phyloP scores from a whole-genome alignment of 176 grass and related monocot species.

The Musa troglodytarum region DNA sequence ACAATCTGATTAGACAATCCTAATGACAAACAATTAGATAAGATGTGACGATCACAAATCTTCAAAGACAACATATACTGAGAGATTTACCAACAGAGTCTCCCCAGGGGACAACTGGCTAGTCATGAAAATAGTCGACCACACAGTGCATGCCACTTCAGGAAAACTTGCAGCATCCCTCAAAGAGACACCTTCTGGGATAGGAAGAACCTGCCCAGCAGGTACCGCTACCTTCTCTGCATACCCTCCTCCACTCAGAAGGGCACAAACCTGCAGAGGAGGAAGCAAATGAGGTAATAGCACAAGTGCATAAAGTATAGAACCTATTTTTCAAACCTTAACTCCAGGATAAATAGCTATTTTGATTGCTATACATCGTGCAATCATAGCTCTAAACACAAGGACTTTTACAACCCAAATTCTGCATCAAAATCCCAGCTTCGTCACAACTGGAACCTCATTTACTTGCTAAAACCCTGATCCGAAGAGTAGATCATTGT shows the following conservation, averaged over 20 bases:
- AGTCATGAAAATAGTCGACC: conserved; percentile 92
- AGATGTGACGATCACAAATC: background rate
- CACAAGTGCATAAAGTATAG: background rate
- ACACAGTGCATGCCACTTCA: conserved; percentile 76
- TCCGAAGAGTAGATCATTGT: background rate
- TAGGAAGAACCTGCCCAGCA: conserved; percentile 52
- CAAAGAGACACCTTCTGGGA: conserved; percentile 63
- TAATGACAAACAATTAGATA: background rate
- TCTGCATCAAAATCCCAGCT: background rate
- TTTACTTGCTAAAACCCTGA: background rate
- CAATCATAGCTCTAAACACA: no score
- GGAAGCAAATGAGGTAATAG: background rate
- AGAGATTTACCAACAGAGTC: conserved; percentile 54
- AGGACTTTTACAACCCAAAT: background rate
- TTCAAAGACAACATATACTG: background rate
- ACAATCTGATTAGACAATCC: background rate
- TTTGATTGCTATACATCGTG: no score
- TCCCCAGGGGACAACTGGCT: conserved; percentile 66
- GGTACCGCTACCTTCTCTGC: conserved; percentile 77
- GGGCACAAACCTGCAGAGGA: conserved; percentile 51
- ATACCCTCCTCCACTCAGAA: conserved; percentile 69
- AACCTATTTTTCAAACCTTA: background rate
- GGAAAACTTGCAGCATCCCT: conserved; percentile 54
- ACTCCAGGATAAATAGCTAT: background rate
- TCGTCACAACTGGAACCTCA: background rate